A percentile compares a stretch with the other conserved stretches of the same genome.
Conservation (phyloP, 352 stramenopile species). For the Globisporangium paddicum region DNA sequence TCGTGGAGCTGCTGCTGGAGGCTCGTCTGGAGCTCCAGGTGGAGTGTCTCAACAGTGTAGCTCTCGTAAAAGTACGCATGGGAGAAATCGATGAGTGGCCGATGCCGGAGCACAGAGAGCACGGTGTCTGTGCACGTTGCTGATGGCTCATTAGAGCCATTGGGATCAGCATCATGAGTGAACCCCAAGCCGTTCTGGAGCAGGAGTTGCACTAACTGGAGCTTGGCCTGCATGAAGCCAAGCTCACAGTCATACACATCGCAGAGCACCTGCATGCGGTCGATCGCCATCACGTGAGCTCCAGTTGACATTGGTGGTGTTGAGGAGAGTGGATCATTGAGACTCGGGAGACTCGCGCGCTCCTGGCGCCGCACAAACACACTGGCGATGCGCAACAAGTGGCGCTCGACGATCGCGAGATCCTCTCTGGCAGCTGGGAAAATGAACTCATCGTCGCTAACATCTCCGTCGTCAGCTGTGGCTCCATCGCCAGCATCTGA, state of each 20-base stretch:
- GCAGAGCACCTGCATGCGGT: constrained; percentile 47
- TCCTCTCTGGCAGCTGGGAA: constrained; percentile 36
- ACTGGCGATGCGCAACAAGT: constrained; percentile 39
- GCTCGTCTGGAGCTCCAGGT: constrained; percentile 40
- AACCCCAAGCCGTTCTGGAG: constrained; percentile 20
- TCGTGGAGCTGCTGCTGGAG: constrained; percentile 27
- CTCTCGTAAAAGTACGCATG: constrained; percentile 61
- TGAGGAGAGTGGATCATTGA: not conserved
- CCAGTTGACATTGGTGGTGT: not conserved
- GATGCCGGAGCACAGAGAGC: constrained; percentile 18
- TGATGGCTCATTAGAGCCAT: not conserved
- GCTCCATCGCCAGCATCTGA: not conserved
- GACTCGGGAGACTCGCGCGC: constrained; percentile 20
- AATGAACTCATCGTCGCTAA: constrained; percentile 32
- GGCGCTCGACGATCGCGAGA: constrained; percentile 32
- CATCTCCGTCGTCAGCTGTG: not conserved
- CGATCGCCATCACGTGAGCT: constrained; percentile 24
- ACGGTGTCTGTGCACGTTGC: constrained; percentile 10
- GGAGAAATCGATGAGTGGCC: constrained; percentile 42
- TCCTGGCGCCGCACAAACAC: constrained; percentile 51
- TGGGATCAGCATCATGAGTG: not conserved
- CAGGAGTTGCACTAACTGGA: constrained; percentile 26
- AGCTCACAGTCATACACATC: constrained; percentile 55
- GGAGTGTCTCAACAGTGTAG: constrained; percentile 38
- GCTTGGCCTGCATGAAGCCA: constrained; percentile 35